These are phyloP conservation scores for Moesziomyces parantarcticus DNA, from an alignment of 1,284 basidiomycete species.

Conservation along the genomic window DNA sequence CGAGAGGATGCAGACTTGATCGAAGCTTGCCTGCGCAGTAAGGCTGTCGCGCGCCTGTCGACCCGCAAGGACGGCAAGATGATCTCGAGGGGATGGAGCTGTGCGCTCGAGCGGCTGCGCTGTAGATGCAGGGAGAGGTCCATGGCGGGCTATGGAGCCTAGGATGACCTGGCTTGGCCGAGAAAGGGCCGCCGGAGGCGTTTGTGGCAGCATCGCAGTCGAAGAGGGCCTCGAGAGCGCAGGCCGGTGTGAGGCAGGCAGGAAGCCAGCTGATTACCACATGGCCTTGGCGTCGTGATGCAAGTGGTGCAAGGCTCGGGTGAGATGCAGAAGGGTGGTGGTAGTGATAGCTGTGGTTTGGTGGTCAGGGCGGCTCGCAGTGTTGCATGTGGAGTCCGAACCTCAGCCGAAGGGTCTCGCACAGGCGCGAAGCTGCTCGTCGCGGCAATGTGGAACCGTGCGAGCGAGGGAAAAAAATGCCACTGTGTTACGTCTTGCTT, in stretches of 20 bases:
- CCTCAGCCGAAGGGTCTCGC: background rate
- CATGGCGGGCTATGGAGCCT: constrained; percentile 11
- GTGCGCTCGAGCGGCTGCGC: background rate
- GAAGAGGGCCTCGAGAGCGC: background rate
- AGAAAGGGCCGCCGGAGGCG: constrained; percentile 9
- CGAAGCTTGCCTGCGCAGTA: constrained; percentile 37
- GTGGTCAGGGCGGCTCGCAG: background rate
- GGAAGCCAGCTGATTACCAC: background rate
- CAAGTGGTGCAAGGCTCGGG: too few relatives aligned
- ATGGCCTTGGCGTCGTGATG: background rate
- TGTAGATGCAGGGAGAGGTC: background rate
- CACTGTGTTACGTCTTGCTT: background rate
- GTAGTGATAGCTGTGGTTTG: background rate
- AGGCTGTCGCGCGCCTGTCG: constrained; percentile 24
- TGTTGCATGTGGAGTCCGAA: background rate
- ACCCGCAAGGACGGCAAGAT: constrained; percentile 22
- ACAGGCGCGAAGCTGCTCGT: background rate
- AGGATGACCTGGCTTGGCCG: constrained; percentile 29
- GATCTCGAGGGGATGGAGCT: background rate
- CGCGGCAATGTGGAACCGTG: constrained; percentile 15
- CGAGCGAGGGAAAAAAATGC: constrained; percentile 12
- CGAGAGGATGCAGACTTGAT: constrained; percentile 46
- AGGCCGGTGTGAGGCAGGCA: background rate
- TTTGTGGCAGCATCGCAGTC: constrained; percentile 10
- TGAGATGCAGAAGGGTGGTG: too few relatives aligned